These are phyloP conservation scores for Aspergillus ochraceus DNA, from an alignment of 2,329 filamentous ascomycete genomes.

Conservation along the genomic window DNA sequence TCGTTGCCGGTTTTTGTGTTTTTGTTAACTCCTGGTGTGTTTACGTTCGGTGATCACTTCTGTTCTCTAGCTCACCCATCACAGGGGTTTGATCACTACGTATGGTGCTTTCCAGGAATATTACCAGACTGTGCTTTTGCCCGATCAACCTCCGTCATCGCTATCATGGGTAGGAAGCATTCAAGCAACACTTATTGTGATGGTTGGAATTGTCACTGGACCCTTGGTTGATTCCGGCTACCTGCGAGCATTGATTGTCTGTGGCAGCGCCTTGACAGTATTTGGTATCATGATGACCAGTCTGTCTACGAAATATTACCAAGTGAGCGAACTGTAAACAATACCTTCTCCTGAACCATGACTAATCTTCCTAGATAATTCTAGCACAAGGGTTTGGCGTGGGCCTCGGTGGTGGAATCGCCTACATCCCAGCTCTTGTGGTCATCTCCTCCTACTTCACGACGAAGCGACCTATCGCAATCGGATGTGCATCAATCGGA, in stretches of 20 bases:
- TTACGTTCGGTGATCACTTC: no score
- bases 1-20: conserved; percentile 32
- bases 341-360: no score
- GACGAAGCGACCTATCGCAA: conserved; percentile 54
- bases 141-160: conserved; percentile 36
- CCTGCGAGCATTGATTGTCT: conserved; percentile 39
- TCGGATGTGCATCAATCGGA: conserved; percentile 58
- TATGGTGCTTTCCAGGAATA: conserved; percentile 53
- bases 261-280: conserved; percentile 42
- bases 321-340: conserved; percentile 12
- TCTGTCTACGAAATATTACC: conserved; percentile 29
- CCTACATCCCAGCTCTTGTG: conserved; percentile 32
- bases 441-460: conserved; percentile 36
- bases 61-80: background rate
- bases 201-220: conserved; percentile 50
- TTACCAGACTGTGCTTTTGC: conserved; percentile 43
- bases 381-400: conserved; percentile 46
- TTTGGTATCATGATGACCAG: conserved; percentile 34
- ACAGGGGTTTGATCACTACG: conserved; percentile 44
- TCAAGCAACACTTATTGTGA: conserved; percentile 49
- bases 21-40: conserved; percentile 36
- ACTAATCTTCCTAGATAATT: conserved; percentile 33
- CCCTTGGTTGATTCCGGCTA: conserved; percentile 51
- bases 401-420: conserved; percentile 32
- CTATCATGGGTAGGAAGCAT: conserved; percentile 53